These are phyloP conservation scores for Saprolegnia diclina DNA, from an alignment of 352 stramenopile species.

Conservation along the genomic window DNA sequence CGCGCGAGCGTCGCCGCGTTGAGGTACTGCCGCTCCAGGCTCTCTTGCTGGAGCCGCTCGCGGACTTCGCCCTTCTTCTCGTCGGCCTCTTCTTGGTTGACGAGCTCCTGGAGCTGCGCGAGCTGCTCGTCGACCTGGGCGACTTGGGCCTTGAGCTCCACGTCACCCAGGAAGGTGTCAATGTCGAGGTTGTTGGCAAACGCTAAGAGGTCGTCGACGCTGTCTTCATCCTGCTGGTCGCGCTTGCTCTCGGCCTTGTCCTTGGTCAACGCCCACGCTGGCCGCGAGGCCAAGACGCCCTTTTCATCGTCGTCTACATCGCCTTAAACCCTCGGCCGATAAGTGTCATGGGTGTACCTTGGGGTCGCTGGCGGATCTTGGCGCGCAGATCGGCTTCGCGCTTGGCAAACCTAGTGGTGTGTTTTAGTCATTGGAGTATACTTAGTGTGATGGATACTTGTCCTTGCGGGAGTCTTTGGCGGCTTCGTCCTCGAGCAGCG, in stretches of 20 bases:
- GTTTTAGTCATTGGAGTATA: background rate
- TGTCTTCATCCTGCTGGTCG: slow-evolving; percentile 61
- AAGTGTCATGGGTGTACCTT: background rate
- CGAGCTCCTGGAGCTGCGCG: slow-evolving; percentile 78
- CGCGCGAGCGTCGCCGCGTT: slow-evolving; percentile 51
- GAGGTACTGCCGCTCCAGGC: slow-evolving; percentile 32
- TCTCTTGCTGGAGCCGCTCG: slow-evolving; percentile 63
- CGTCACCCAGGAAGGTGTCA: slow-evolving; percentile 92
- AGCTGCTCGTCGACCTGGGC: slow-evolving; percentile 88
- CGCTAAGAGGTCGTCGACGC: slow-evolving; percentile 88
- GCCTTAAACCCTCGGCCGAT: slow-evolving; percentile 12
- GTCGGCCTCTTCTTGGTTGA: slow-evolving; percentile 67
- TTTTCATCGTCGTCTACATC: slow-evolving; percentile 30
- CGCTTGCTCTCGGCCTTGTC: slow-evolving; percentile 70
- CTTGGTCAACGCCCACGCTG: slow-evolving; percentile 91
- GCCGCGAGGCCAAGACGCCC: slow-evolving; percentile 37
- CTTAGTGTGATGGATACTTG: slow-evolving; percentile 29
- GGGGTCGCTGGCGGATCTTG: slow-evolving; percentile 34
- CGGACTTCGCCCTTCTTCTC: slow-evolving; percentile 80
- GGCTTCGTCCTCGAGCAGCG: slow-evolving; percentile 67
- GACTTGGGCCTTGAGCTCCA: slow-evolving; percentile 77
- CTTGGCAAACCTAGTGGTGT: slow-evolving; percentile 46
- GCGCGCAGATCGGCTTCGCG: slow-evolving; percentile 74
- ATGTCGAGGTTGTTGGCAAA: slow-evolving; percentile 92
- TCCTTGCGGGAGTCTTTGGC: slow-evolving; percentile 62